Conservation (phyloP, 345 rosid species). For the Murraya koenigii region DNA sequence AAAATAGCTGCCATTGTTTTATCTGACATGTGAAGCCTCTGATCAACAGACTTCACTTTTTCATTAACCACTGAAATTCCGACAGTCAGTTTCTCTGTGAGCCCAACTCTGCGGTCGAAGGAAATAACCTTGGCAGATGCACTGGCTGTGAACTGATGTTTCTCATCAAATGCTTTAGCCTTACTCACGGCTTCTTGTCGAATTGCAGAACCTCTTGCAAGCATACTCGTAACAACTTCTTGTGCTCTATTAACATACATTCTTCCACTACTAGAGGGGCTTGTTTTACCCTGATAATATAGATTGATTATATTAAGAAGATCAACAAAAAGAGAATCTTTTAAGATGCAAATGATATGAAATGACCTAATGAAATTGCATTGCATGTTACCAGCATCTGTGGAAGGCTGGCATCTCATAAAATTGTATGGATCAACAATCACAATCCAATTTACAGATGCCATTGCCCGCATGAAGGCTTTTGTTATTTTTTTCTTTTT, state of each 20-base stretch:
- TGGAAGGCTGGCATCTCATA: not conserved
- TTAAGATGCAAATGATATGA: not conserved
- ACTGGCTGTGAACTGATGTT: constrained; percentile 73
- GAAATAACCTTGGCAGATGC: constrained; percentile 90
- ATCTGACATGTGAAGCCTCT: constrained; percentile 87
- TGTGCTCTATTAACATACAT: constrained; percentile 81
- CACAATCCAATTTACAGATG: not conserved
- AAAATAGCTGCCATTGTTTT: constrained; percentile 97
- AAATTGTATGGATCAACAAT: not conserved
- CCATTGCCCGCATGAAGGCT: not conserved
- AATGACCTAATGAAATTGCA: not conserved
- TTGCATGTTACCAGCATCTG: not conserved
- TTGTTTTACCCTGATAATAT: constrained; percentile 48
- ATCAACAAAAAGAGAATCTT: not conserved
- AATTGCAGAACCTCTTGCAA: constrained; percentile 87
- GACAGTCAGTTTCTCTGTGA: constrained; percentile 78
- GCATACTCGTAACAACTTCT: constrained; percentile 70
- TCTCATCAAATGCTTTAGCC: constrained; percentile 92
- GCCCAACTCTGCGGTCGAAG: constrained; percentile 76
- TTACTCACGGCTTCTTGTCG: constrained; percentile 90
- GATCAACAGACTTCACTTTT: constrained; percentile 94
- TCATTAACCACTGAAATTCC: constrained; percentile 87
- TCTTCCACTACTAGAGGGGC: constrained; percentile 51
- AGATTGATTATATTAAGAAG: constrained; percentile 1
- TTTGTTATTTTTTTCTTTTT: not conserved